Evolutionary conservation across 2,329 filamentous ascomycete genomes (phyloP), one percentile per base, ranked within the genome.

Genomic region (Chaetothyriales sp.): DNA sequence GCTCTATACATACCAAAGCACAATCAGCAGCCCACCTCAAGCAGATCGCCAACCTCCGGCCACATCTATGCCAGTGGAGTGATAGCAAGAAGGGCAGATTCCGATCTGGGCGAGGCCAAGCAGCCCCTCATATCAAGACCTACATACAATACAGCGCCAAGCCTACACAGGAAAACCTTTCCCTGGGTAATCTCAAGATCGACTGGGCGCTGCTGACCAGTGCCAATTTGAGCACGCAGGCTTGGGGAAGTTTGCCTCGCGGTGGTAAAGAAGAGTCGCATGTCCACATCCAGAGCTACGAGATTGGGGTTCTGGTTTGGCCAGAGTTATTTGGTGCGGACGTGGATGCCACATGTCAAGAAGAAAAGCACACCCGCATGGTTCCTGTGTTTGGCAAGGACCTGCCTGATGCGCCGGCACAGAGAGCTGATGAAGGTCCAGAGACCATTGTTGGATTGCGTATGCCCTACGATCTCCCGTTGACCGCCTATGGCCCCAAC

Each of bases 141-240:
- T 95, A 92, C 61, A 80, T 89, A 44, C 78, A 84, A 3, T 88
- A 75, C 59, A 57, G 64, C 0, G 55, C 49, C 1, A 68, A 68
- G 62, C 61, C 65, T 5, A 64, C 56, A 12, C 47, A 9, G 6
- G 49, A 51, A 8, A 44, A 44, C 8, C 49, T 55, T 15, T 44
- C 42, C 8, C 55, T 60, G 1, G 65, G 67, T 0, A 25, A 28
- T 18, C 6, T 47, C 20, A 18, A 18, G 9, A 80, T 93, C 42
- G 84, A 92, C 61, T 95, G 88, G 89, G 86, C 85, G 1, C 72
- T 95, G 56, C 64, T 93, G 1, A 93, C 86, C 0, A 92, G 85
- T n/a, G 87, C 88, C n/a, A 95, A 94, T 59, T 65, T 95, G 2
- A 92, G 85, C 1, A 90, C 82, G 54, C 87, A 94, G 66, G 88